These are phyloP conservation scores for Carex pumila DNA, from an alignment of 176 grass and related monocot species.

Conservation along the genomic window DNA sequence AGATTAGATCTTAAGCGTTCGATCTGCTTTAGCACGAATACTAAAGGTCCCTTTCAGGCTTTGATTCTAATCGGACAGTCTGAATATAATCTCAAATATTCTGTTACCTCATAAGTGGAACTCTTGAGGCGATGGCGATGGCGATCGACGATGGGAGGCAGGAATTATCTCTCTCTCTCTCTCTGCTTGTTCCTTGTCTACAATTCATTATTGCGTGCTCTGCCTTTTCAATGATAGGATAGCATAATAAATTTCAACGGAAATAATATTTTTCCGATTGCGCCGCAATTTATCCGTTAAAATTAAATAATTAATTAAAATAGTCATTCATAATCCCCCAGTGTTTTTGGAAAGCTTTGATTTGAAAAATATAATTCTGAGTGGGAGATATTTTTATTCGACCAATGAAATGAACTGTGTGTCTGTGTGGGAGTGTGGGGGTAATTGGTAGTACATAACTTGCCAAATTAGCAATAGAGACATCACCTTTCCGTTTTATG, in stretches of 20 bases:
- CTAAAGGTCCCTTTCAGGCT: too few species aligned
- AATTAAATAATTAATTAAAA: neutral
- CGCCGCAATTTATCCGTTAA: constrained; percentile 15
- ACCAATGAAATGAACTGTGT: neutral
- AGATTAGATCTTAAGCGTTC: too few species aligned
- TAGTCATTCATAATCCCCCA: neutral
- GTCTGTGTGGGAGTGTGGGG: too few species aligned
- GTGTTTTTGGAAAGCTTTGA: neutral
- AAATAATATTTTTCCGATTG: neutral
- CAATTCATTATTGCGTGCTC: neutral
- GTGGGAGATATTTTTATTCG: neutral
- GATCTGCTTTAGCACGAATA: too few species aligned
- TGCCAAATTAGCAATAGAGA: neutral
- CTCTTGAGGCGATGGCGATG: neutral
- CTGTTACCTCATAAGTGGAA: too few species aligned
- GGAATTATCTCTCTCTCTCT: neutral
- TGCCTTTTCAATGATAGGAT: neutral
- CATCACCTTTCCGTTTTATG: neutral
- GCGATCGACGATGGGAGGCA: neutral
- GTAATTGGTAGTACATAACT: neutral
- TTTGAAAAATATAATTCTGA: neutral
- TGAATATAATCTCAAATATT: too few species aligned
- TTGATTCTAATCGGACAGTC: too few species aligned
- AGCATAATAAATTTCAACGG: neutral
- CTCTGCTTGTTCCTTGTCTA: neutral